Evolutionary conservation across 441 rosid genomes (phyloP), one percentile per base, ranked within the genome.

Genomic region (Bruguiera hainesii): DNA sequence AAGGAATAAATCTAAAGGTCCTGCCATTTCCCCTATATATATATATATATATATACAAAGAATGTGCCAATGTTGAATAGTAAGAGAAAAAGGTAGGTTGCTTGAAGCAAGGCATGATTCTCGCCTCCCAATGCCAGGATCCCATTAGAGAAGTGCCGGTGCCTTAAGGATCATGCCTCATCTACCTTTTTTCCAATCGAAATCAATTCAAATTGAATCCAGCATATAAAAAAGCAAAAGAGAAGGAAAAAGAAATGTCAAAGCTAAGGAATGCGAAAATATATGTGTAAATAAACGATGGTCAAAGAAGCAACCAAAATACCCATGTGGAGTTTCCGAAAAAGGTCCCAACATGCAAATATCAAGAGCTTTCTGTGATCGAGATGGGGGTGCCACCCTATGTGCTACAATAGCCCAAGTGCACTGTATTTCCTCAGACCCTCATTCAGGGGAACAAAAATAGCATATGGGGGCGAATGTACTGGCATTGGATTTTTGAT

Each of bases 241-340:
- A 37, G 13, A 13, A 59, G 48, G 0, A 48, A 26, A 1, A 50
- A 19, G 9, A 13, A 57, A 65, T 28, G 3, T 0, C 3, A 0
- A 49, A 23, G 15, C 16, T 4, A 30, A 39, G 15, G 46, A 39
- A 11, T 39, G 4, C 2, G 2, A 7, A 3, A 21, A 53, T 4
- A 15, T 0, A 5, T 37, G 6, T 9, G 33, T 19, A 7, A 30
- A 46, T 0, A 62, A 25, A 64, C 48, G 30, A 52, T 50, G 61
- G 66, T 71, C 28, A 64, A 69, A 71, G 20, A 68, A 9, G 61
- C 18, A 4, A 56, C n/a, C 70, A 61, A 71, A 70, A 33, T 31
- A 63, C 65, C 80, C 80, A 76, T 76, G 84, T 81, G 82, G 70
- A 63, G 69, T 42, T 59, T 66, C 56, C 69, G 62, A 56, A 60